Evolutionary conservation across 805 yeast genomes (phyloP).

Genomic region (Lipomyces mesembrius): DNA sequence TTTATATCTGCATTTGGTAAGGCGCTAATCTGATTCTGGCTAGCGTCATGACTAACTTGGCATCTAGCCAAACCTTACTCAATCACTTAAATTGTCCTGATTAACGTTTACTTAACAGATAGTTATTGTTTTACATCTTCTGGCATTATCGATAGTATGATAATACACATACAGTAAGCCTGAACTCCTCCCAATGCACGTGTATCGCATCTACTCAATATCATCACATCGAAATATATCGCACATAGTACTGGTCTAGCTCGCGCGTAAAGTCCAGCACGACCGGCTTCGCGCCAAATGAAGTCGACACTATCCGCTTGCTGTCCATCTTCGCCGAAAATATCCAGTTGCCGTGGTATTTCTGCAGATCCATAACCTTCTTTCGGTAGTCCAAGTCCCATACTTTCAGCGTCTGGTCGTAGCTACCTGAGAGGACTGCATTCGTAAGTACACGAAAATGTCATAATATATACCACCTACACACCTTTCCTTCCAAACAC

Average conservation of each 20-base stretch:
- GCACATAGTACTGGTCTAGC: conserved; percentile 38
- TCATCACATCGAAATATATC: conserved; percentile 4
- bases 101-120: no score
- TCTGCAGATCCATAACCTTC: conserved; percentile 40
- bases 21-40: not conserved
- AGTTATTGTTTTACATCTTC: not conserved
- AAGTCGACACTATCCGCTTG: conserved; percentile 44
- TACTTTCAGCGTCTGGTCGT: conserved; percentile 46
- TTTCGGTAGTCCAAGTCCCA: conserved; percentile 45
- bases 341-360: conserved; percentile 46
- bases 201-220: not conserved
- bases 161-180: not conserved
- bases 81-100: no score
- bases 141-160: not conserved
- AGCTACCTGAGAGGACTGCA: conserved; percentile 46
- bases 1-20: not conserved
- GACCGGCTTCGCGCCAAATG: conserved; percentile 44
- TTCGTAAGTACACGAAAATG: not conserved
- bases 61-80: no score
- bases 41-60: not conserved
- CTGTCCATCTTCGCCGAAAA: conserved; percentile 44
- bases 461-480: not conserved
- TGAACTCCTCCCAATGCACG: conserved; percentile 2
- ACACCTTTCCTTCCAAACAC: conserved; percentile 36
- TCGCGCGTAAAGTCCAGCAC: conserved; percentile 45